Conservation (phyloP, 768 basidiomycete genomes). For the Naganishia vishniacii region DNA sequence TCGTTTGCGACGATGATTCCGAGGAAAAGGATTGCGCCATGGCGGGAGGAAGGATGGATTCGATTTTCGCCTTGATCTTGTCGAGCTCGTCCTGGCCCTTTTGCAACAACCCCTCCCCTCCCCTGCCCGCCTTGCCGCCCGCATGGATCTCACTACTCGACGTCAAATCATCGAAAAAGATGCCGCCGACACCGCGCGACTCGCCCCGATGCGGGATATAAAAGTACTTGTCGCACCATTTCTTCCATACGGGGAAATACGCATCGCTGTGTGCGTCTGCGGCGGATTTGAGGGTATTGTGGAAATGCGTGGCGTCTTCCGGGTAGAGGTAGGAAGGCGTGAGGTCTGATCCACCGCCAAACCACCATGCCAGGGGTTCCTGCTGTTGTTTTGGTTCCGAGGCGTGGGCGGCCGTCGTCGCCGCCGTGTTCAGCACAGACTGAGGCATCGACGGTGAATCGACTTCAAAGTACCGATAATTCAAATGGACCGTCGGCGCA, state of each 20-base stretch:
- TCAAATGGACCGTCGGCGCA: slow-evolving; percentile 88
- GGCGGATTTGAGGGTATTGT: slow-evolving; percentile 65
- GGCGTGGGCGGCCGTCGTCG: slow-evolving; percentile 49
- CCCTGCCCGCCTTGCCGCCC: background rate
- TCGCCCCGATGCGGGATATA: slow-evolving; percentile 80
- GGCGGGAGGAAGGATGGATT: slow-evolving; percentile 30
- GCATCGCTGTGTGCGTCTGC: slow-evolving; percentile 66
- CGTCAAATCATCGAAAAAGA: slow-evolving; percentile 90
- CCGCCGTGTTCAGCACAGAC: slow-evolving; percentile 37
- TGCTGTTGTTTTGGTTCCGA: slow-evolving; percentile 48
- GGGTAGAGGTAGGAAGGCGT: slow-evolving; percentile 89
- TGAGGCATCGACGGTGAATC: slow-evolving; percentile 52
- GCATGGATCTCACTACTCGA: slow-evolving; percentile 53
- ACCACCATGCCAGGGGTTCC: slow-evolving; percentile 87
- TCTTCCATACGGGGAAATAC: slow-evolving; percentile 75
- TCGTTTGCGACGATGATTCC: no score
- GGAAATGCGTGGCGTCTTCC: slow-evolving; percentile 83
- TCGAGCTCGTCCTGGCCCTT: background rate
- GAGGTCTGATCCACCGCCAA: slow-evolving; percentile 90
- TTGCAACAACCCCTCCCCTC: background rate
- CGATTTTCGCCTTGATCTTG: slow-evolving; percentile 1
- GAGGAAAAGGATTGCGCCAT: slow-evolving; percentile 38
- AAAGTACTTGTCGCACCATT: slow-evolving; percentile 98
- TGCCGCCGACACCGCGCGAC: slow-evolving; percentile 80
- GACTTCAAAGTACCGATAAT: slow-evolving; percentile 96